Base-by-base conservation (phyloP, 139 green algal species). In the Chara braunii region DNA sequence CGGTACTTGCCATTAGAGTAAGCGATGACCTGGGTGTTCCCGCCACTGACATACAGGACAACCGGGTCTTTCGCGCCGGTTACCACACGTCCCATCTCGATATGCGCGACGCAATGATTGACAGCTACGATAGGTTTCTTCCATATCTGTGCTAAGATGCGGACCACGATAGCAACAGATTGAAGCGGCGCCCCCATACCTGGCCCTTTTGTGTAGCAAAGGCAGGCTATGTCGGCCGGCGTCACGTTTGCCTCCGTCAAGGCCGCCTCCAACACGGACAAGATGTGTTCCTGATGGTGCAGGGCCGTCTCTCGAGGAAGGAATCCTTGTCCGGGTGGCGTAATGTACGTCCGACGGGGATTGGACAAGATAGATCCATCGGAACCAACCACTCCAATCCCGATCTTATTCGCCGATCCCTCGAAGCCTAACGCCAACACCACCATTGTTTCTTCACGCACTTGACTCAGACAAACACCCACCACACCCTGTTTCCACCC, bases 21-120 rank as follows among this genome's bases (percentile, higher is more conserved):
- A 0, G 89, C 89, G 50, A 95, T 95, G 2, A 95, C 89, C 76
- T 95, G 88, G 0, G 89, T 95, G 74, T 95, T 95, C 36, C 89
- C 89, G 2, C 89, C 89, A 42, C 74, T 87, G 33, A 94, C 89
- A 45, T 96, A 96, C 40, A 96, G 74, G 34, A 96, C 89, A 0
- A 95, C 88, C 2, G 89, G 89, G 61, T 96, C 81, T 8, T 80
- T 37, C 0, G 88, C 89, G 3, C 85, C 85, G 8, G 84, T 92
- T 22, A 95, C 88, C 2, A 86, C 36, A 0, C 89, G 62, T 1
- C 89, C 89, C 89, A 96, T 96, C 72, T 96, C 89, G 30, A 96
- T 94, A 78, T 96, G 89, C 2, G 83, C 82, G 44, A 85, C 77
- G 61, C 89, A 95, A 83, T 95, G 89, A 64, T 95, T 95, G 8